Percentiles rank a stretch among this genome's conserved stretches.
Evolutionary conservation across 176 grass and related monocot genomes (phyloP).

Genomic region (Pontederia paniculata): DNA sequence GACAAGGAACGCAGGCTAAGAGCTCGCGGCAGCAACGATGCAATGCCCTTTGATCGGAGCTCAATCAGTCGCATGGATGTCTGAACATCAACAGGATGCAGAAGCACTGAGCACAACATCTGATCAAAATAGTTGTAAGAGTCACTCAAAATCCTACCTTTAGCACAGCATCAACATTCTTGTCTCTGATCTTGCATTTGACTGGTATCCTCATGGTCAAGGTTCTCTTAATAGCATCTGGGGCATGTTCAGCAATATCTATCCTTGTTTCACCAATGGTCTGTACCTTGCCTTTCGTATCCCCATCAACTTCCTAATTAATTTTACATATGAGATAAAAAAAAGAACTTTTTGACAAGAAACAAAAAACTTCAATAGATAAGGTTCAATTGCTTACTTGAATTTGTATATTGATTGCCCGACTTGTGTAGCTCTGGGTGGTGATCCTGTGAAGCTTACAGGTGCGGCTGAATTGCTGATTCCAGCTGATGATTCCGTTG

Average conservation of each 20-base stretch:
- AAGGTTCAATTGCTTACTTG: conserved; percentile 15
- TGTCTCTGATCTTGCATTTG: conserved; percentile 19
- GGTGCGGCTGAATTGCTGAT: conserved; percentile 19
- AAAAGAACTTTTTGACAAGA: neutral
- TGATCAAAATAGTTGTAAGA: neutral
- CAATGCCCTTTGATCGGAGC: neutral
- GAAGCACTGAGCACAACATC: neutral
- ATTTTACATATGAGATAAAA: neutral
- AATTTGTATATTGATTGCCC: conserved; percentile 26
- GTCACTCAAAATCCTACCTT: conserved; percentile 14
- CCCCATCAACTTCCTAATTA: conserved; percentile 12
- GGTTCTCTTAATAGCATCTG: conserved; percentile 2
- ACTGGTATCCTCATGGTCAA: conserved; percentile 20
- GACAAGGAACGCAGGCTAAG: conserved; percentile 14
- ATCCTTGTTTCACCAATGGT: conserved; percentile 13
- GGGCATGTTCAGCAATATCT: conserved; percentile 23
- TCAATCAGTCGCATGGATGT: conserved; percentile 17
- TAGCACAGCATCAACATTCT: conserved; percentile 6
- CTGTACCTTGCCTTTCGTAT: neutral
- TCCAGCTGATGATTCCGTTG: conserved; percentile 16
- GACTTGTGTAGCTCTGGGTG: conserved; percentile 18
- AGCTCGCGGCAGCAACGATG: conserved; percentile 10
- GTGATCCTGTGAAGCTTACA: conserved; percentile 22
- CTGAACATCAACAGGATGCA: conserved; percentile 11
- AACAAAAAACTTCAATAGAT: neutral